Percentiles rank a stretch among this genome's conserved stretches.
Evolutionary conservation across 2,329 filamentous ascomycete species (phyloP).

Genomic region (Sphaerulina vaccinii): DNA sequence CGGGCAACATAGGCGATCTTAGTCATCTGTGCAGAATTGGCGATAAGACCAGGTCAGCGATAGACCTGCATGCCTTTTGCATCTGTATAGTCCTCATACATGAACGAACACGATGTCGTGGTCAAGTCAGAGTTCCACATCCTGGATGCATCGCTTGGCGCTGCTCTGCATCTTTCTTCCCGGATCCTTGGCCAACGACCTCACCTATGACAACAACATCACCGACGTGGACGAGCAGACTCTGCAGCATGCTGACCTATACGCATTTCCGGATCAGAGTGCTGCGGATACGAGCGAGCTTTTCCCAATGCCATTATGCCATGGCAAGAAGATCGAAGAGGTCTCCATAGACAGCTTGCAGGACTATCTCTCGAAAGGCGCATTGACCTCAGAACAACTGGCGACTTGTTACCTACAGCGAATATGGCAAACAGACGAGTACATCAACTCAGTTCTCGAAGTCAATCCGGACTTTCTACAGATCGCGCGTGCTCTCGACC

Average conservation of each 20-base stretch:
- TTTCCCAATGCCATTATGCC: slow-evolving; percentile 65
- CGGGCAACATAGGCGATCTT: background rate
- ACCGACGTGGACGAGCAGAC: background rate
- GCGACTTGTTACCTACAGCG: slow-evolving; percentile 63
- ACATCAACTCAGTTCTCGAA: slow-evolving; percentile 63
- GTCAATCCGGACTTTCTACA: slow-evolving; percentile 65
- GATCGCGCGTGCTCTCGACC: slow-evolving; percentile 62
- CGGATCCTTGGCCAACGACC: background rate
- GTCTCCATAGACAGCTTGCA: slow-evolving; percentile 69
- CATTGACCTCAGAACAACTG: slow-evolving; percentile 59
- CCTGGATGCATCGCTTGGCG: background rate
- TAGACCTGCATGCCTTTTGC: background rate
- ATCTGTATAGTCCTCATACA: background rate
- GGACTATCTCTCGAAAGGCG: slow-evolving; percentile 53
- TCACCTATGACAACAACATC: background rate
- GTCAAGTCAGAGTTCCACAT: no score
- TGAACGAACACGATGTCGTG: background rate
- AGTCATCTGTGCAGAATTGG: background rate
- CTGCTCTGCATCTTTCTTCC: background rate
- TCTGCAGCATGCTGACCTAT: background rate
- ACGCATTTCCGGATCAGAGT: slow-evolving; percentile 36
- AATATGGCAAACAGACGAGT: slow-evolving; percentile 61
- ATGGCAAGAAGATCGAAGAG: slow-evolving; percentile 63
- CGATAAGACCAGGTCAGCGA: background rate
- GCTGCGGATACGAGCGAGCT: slow-evolving; percentile 34